Percentiles rank a stretch among this genome's conserved stretches.
These are phyloP conservation scores for Pythium myriotylum DNA, from an alignment of 352 stramenopile species.

Conservation along the genomic window DNA sequence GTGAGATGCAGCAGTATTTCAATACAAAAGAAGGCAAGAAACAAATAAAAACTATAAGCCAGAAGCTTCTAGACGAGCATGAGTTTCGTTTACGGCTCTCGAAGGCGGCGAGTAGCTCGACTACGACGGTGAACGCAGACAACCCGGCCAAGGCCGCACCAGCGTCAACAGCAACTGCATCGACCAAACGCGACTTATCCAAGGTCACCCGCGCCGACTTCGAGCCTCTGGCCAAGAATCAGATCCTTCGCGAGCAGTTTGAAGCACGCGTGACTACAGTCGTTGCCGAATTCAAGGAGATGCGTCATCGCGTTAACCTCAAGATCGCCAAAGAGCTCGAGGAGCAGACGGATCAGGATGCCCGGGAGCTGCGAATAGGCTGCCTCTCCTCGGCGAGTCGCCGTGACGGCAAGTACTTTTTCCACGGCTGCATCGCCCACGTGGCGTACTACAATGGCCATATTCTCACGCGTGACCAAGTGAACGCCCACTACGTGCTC, in stretches of 20 bases:
- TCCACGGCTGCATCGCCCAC: constrained; percentile 80
- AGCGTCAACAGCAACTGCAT: background rate
- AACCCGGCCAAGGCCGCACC: constrained; percentile 3
- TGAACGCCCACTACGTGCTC: constrained; percentile 80
- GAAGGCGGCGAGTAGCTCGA: constrained; percentile 20
- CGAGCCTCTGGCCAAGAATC: constrained; percentile 80
- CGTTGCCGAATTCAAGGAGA: constrained; percentile 67
- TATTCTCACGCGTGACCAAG: constrained; percentile 58
- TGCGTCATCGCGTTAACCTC: constrained; percentile 68
- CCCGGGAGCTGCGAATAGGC: constrained; percentile 71
- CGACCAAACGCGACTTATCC: constrained; percentile 56
- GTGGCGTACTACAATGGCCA: constrained; percentile 82
- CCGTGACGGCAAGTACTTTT: constrained; percentile 84
- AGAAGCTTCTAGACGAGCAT: constrained; percentile 82
- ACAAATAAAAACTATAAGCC: constrained; percentile 57
- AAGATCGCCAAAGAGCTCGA: constrained; percentile 75
- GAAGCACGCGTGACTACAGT: constrained; percentile 56
- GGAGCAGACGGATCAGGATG: constrained; percentile 57
- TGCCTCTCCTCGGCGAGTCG: constrained; percentile 62
- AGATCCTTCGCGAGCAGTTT: constrained; percentile 75
- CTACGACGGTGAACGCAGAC: background rate
- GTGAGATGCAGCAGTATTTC: constrained; percentile 66
- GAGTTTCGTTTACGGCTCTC: constrained; percentile 81
- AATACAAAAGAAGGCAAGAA: constrained; percentile 70
- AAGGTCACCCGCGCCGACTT: constrained; percentile 75